Percentiles rank a stretch among this genome's conserved stretches.
These are phyloP conservation scores for Oxytropis ochrocephala DNA, from an alignment of 306 rosid genomes.

Conservation along the genomic window DNA sequence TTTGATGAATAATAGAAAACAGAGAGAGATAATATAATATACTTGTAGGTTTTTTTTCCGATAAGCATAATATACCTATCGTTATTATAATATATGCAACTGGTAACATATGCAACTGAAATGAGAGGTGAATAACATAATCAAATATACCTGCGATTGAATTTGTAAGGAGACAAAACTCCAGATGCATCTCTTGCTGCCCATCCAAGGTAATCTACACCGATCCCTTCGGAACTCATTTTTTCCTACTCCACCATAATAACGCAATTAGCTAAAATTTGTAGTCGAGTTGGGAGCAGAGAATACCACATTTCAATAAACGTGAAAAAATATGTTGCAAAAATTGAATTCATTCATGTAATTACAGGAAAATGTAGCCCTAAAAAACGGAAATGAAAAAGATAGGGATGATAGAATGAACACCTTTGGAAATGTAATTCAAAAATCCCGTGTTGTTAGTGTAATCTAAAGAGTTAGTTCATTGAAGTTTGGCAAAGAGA, in stretches of 20 bases:
- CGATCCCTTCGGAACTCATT: slow-evolving; percentile 40
- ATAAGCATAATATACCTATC: too few relatives aligned
- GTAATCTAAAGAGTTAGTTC: neutral
- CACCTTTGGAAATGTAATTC: neutral
- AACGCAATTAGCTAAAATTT: neutral
- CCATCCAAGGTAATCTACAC: slow-evolving; percentile 63
- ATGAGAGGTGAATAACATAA: neutral
- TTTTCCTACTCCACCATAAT: neutral
- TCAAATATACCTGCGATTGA: slow-evolving; percentile 52
- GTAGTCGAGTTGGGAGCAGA: neutral
- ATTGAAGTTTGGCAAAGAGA: too few relatives aligned
- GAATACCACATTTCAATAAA: neutral
- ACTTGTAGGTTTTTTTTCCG: too few relatives aligned
- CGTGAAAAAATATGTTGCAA: neutral
- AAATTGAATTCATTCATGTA: neutral
- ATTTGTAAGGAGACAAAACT: slow-evolving; percentile 55
- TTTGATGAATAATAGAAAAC: too few relatives aligned
- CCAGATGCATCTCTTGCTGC: slow-evolving; percentile 81
- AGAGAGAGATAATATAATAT: too few relatives aligned
- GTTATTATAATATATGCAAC: too few relatives aligned
- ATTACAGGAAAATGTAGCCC: neutral
- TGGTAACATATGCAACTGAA: too few relatives aligned
- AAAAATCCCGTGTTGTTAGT: neutral
- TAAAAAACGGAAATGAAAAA: neutral
- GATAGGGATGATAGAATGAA: neutral